Conservation (phyloP, 2,329 filamentous ascomycete species). For the Hypomyces rosellus region DNA sequence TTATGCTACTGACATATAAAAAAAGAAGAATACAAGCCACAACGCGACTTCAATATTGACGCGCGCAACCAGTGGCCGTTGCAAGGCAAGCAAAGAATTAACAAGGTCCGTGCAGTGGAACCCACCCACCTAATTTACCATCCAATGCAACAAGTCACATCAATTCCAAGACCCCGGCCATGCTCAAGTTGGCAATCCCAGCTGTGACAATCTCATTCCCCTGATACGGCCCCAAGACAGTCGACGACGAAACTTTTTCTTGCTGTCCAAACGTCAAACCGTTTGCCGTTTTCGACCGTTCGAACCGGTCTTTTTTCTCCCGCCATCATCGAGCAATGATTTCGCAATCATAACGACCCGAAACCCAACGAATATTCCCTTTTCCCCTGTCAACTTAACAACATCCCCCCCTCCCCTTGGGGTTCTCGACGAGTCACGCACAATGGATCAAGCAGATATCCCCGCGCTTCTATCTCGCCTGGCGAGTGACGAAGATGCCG, state of each 20-base stretch:
- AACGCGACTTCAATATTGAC: neutral
- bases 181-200: neutral
- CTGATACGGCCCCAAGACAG: neutral
- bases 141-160: neutral
- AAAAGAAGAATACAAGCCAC: neutral
- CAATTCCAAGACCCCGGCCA: neutral
- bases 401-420: constrained; percentile 3
- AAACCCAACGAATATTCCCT: neutral
- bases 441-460: constrained; percentile 62
- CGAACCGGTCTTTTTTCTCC: neutral
- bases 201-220: neutral
- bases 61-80: neutral
- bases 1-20: neutral
- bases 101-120: constrained; percentile 2
- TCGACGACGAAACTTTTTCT: too few relatives aligned
- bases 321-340: constrained; percentile 4
- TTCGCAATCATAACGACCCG: neutral
- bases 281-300: too few relatives aligned
- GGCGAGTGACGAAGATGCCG: constrained; percentile 72
- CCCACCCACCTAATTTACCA: neutral
- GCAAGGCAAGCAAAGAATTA: neutral
- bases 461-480: constrained; percentile 58
- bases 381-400: neutral
- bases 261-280: too few relatives aligned
- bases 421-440: constrained; percentile 4